Conservation (phyloP, 2,329 filamentous ascomycete species). For the Lasiodiplodia hormozganensis region DNA sequence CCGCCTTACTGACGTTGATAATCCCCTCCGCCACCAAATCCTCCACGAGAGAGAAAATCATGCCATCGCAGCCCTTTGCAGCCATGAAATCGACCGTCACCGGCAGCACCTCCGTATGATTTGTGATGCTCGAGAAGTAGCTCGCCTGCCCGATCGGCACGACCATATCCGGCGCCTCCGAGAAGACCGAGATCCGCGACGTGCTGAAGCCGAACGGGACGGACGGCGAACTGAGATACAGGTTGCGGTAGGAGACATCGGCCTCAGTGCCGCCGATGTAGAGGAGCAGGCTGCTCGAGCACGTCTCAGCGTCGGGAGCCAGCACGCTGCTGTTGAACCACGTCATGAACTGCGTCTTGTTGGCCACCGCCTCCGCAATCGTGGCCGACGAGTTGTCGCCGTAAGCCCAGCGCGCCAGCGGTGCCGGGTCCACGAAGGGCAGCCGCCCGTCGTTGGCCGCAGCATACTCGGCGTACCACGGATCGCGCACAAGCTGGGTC, state of each 20-base stretch:
- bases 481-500: slow-evolving; percentile 53
- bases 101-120: slow-evolving; percentile 60
- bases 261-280: slow-evolving; percentile 54
- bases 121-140: slow-evolving; percentile 57
- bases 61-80: slow-evolving; percentile 66
- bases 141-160: slow-evolving; percentile 48
- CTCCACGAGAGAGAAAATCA: slow-evolving; percentile 62
- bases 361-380: slow-evolving; percentile 53
- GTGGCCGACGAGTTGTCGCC: slow-evolving; percentile 49
- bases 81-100: slow-evolving; percentile 66
- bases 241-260: slow-evolving; percentile 52
- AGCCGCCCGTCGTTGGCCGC: slow-evolving; percentile 52
- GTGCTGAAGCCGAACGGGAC: slow-evolving; percentile 58
- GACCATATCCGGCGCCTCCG: slow-evolving; percentile 57
- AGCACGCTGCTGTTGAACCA: slow-evolving; percentile 60
- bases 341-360: slow-evolving; percentile 57
- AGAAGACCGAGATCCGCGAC: slow-evolving; percentile 56
- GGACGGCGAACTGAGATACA: slow-evolving; percentile 51
- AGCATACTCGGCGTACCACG: slow-evolving; percentile 60
- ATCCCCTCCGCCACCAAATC: slow-evolving; percentile 60
- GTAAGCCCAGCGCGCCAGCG: slow-evolving; percentile 57
- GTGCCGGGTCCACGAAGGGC: slow-evolving; percentile 59
- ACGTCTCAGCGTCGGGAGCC: slow-evolving; percentile 50
- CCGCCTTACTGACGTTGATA: slow-evolving; percentile 54
- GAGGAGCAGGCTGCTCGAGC: slow-evolving; percentile 58